Conservation (phyloP, 805 yeast genomes). For the Suhomyces pyralidae region DNA sequence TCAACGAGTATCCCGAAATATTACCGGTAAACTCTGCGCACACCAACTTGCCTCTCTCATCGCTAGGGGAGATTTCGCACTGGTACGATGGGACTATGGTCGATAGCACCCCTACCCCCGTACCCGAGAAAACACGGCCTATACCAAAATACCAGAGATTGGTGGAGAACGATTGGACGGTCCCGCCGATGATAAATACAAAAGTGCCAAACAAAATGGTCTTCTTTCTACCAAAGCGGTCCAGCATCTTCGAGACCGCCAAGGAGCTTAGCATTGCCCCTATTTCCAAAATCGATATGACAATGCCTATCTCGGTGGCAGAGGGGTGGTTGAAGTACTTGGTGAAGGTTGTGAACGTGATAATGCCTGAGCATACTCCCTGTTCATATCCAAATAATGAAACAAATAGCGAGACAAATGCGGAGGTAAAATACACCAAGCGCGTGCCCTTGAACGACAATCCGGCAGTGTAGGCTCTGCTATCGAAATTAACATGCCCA, state of each 20-base stretch:
- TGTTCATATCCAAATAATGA: constrained; percentile 46
- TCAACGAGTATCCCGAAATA: constrained; percentile 72
- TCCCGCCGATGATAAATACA: constrained; percentile 76
- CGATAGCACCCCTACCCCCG: constrained; percentile 84
- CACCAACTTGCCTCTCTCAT: constrained; percentile 79
- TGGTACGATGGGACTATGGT: constrained; percentile 87
- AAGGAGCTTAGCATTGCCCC: constrained; percentile 83
- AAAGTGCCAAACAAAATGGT: constrained; percentile 80
- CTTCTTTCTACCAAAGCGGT: constrained; percentile 71
- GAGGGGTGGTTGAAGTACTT: constrained; percentile 70
- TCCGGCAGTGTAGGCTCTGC: constrained; percentile 28
- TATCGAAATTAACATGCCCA: constrained; percentile 36
- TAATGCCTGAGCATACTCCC: constrained; percentile 86
- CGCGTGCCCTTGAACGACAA: constrained; percentile 37
- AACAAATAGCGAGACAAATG: constrained; percentile 43
- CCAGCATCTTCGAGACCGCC: constrained; percentile 75
- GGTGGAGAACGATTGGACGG: constrained; percentile 60
- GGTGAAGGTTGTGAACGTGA: constrained; percentile 70
- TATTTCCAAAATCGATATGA: constrained; percentile 83
- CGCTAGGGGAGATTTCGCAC: constrained; percentile 84
- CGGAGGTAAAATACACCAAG: constrained; percentile 43
- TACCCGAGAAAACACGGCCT: constrained; percentile 75
- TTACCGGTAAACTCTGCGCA: constrained; percentile 89
- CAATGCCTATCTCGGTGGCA: constrained; percentile 73
- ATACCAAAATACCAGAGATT: constrained; percentile 56